Base-by-base conservation (phyloP, 2,329 filamentous ascomycete genomes). In the Scolecobasidium constrictum region DNA sequence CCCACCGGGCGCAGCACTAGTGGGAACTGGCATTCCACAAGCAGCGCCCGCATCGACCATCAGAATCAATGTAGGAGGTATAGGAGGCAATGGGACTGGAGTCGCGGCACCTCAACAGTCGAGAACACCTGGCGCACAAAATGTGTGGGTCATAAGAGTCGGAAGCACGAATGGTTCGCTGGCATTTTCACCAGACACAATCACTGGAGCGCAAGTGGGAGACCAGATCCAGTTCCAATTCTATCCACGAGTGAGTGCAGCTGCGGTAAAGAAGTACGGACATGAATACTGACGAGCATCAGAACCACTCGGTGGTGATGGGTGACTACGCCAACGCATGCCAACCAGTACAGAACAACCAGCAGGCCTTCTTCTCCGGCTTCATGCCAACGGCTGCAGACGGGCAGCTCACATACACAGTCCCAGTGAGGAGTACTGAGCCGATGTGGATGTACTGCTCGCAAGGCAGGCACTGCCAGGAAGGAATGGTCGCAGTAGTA, bases 371-470 rank as follows among this genome's bases (percentile, higher is more conserved):
- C 65, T 81, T 72, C 53, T 69, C 66, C 12, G 80, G 81, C 46
- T 83, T 76, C 66, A 72, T 77, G 65, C 75, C 77, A 48, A 46
- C 46, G 4, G 23, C 33, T 4, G 33, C 21, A 13, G 48, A 49
- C 19, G 49, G 59, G 57, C 70, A 78, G 47, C 75, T 82, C 20
- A 79, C 79, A 42, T 92, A 79, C 63, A 86, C 80, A 46, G 67
- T 90, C 54, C 71, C 71, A 58, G 66, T 92, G 59, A 80, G 78
- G 55, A 69, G 77, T 60, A 75, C 71, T 35, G 80, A 72, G 43
- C 84, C 85, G 21, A 68, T 88, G 50, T 92, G 85, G 83, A 65
- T 84, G 50, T 90, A 82, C 71, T 90, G 84, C 65, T 78, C 77
- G 21, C 80, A 86, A 60, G 77, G 59, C 36, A 75, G 71, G 55